Base-by-base conservation (phyloP, 2,329 filamentous ascomycete species). In the Parastagonospora avenae region DNA sequence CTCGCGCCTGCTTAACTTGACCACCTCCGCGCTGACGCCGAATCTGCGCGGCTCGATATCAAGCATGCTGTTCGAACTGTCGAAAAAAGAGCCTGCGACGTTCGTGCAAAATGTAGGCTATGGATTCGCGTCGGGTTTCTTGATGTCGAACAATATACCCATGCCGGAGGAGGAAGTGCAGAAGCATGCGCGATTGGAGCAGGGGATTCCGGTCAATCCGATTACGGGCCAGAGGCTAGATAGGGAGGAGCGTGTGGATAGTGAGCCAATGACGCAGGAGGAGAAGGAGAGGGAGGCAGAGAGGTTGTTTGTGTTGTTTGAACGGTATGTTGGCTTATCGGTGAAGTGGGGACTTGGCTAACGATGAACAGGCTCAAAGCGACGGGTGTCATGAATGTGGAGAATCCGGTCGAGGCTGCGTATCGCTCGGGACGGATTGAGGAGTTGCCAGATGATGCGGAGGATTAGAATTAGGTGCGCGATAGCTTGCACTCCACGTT, bases 31-130 rank as follows among this genome's bases (percentile, higher is more conserved):
- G 0, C 74, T 85, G 37, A 83, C 89, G 0, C 85, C 90, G 0
- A 85, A 87, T 33, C 77, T 96, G 2, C 85, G 91, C 14, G 85
- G 89, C 40, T 84, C 85, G 14, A 88, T 96, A 45, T 90, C 89
- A 0, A 82, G 87, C 28, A 80, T 99, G 19, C 83, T 97, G 54
- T 99, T 95, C 70, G 89, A 95, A 58, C 80, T 97, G 27, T 96
- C 92, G 0, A 88, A 88, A 57, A 89, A 87, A 62, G 87, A 97
- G 63, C 84, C 92, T 0, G 83, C 82, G 12, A 88, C 81, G 28
- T 94, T 97, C 66, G 89, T 97, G 0, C 82, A 90, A 44, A 97
- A 97, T 61, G 90, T 99, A 10, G 94, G 94, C 0, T 99, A 96
- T 68, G 94, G 94, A 0, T 96, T 90, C 67, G 94, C 94, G 0